Base-by-base conservation (phyloP, 495 filamentous ascomycete genomes). In the Terfezia claveryi region DNA sequence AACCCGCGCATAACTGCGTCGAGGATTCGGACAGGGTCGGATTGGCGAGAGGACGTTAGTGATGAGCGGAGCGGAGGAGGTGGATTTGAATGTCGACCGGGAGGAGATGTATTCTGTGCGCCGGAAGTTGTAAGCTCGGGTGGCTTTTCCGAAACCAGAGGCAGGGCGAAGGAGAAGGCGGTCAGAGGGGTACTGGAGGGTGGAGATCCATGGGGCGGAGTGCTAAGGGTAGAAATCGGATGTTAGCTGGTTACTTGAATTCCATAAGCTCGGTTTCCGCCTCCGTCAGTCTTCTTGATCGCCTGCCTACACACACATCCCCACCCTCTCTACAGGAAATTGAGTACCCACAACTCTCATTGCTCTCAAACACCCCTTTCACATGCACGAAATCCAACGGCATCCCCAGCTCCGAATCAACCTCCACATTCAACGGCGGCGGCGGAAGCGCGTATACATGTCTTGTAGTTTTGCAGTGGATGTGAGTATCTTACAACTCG, bases 361-460 rank as follows among this genome's bases (percentile, higher is more conserved):
- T 85, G 54, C 88, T 88, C 59, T 96, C 78, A 64, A 96, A 94
- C 49, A 96, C 78, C 0, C 87, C 83, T 6, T 92, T 92, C 67
- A 96, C 81, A 59, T 92, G 91, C 49, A 95, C 82, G 46, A 98
- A 71, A 66, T 98, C 89, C 67, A 98, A 78, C 41, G 85, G 86
- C 89, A 98, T 95, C 37, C 92, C 91, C 56, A 94, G 78, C 71
- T 96, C 92, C 17, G 87, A 88, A 77, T 98, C 92, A 20, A 87
- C 87, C 68, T 96, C 91, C 53, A 98, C 87, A 58, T 93, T 94
- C 5, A 92, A 71, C 14, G 87, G 80, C 70, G 95, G 88, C 27
- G 2, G n/a, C n/a, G n/a, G n/a, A n/a, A n/a, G n/a, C n/a, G n/a
- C n/a, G n/a, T n/a, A n/a, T n/a, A n/a, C n/a, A n/a, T n/a, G n/a